Base-by-base conservation (phyloP, 352 stramenopile genomes). In the Pythium dissimile region DNA sequence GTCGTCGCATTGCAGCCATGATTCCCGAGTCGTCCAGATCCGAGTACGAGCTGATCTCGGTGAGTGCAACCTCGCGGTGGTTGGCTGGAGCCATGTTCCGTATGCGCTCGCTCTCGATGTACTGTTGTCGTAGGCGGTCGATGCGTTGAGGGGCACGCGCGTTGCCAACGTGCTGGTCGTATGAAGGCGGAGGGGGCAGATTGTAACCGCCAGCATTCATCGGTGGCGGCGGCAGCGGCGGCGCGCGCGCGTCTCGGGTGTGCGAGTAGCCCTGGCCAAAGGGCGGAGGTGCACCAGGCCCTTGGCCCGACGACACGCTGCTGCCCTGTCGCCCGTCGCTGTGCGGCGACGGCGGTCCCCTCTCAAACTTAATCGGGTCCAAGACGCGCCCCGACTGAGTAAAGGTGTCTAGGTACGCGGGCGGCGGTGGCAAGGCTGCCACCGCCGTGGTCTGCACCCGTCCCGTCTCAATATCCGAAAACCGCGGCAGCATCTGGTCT, bases 11-110 rank as follows among this genome's bases (percentile, higher is more conserved):
- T 27, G 44, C 41, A 13, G 31, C 41, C 28, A 90, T 73, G n/a
- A 84, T 55, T 8, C 68, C 75, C 2, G 74, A 86, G 61, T 90
- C 80, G 47, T 92, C 82, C 26, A 89, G 64, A 42, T 88, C 75
- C 26, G 80, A 84, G 64, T 88, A 90, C 21, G 74, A 75, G 50
- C 72, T 62, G n/a, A 62, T 49, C 44, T 62, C 84, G 30, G 83
- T 69, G 51, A 77, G 62, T 10, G 75, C 78, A 13, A 37, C 51
- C n/a, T 68, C 71, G 0, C 57, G 47, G 54, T 20, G 54, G 59
- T 20, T 57, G 45, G 53, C 13, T 10, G 27, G 49, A 5, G 49
- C 52, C 50, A 77, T 44, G 61, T 90, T 89, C 27, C 79, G 78
- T 43, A 66, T 38, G 6, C 83, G 72, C 66, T 92, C 76, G 0